These are phyloP conservation scores for Rubroboletus pulcherrimus DNA, from an alignment of 768 basidiomycete species.

Conservation along the genomic window DNA sequence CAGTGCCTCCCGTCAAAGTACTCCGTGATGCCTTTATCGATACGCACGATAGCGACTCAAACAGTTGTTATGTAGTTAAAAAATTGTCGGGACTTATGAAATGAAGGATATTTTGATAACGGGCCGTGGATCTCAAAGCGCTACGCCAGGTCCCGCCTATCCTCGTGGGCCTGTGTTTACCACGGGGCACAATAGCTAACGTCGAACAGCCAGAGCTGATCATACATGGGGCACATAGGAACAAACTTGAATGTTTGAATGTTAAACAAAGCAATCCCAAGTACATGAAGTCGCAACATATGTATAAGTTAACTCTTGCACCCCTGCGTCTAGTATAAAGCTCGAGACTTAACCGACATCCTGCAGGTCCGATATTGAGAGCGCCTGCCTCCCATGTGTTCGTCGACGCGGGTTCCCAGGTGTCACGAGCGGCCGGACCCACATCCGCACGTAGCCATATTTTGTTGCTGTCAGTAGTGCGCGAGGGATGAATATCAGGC, in stretches of 20 bases:
- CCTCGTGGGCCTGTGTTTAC: not conserved
- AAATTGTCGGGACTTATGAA: not conserved
- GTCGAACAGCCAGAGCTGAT: not conserved
- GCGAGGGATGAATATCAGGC: conserved; percentile 72
- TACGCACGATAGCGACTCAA: not conserved
- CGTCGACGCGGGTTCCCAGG: conserved; percentile 24
- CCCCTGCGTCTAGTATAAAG: not conserved
- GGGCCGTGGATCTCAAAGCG: not conserved
- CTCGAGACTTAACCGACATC: conserved; percentile 19
- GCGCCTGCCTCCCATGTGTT: conserved; percentile 27
- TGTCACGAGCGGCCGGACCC: conserved; percentile 70
- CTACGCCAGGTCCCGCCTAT: not conserved
- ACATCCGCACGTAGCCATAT: conserved; percentile 74
- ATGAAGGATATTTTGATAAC: not conserved
- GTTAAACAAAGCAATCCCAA: not conserved
- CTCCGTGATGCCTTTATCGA: not conserved
- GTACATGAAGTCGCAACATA: conserved; percentile 7
- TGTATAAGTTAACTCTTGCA: conserved; percentile 10
- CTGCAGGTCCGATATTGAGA: conserved; percentile 31
- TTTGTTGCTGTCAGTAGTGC: conserved; percentile 78
- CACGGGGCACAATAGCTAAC: not conserved
- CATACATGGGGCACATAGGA: not conserved
- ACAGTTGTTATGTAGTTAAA: not conserved
- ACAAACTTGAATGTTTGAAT: not conserved
- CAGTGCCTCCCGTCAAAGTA: not conserved